A percentile compares a stretch with the other conserved stretches of the same genome.
phyloP scores from a whole-genome alignment of 805 yeast genomes.

The Ogataea glucozyma region DNA sequence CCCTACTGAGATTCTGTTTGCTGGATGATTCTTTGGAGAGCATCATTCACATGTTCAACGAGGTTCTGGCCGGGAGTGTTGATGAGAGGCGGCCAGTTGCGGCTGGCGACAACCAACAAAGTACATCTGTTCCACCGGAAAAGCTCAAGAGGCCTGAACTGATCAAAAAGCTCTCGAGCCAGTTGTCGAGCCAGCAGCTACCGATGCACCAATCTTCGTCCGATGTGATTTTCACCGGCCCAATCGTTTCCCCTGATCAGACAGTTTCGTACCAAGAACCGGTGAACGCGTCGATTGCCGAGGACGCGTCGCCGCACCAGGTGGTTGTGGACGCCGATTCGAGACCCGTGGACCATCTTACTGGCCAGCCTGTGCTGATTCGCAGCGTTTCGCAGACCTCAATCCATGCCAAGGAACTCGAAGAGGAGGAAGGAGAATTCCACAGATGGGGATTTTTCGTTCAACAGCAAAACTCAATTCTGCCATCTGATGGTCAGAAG shows the following conservation, averaged over 20 bases:
- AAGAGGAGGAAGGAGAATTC: constrained; percentile 89
- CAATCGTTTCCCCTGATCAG: constrained; percentile 49
- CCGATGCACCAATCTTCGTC: constrained; percentile 49
- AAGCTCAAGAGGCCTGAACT: constrained; percentile 26
- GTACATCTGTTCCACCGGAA: constrained; percentile 7
- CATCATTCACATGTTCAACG: constrained; percentile 47
- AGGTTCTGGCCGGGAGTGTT: constrained; percentile 7
- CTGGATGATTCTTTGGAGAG: constrained; percentile 56
- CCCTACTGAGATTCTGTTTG: constrained; percentile 51
- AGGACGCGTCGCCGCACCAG: constrained; percentile 55
- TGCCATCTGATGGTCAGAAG: constrained; percentile 28
- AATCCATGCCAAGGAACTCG: constrained; percentile 70
- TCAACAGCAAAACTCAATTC: constrained; percentile 51
- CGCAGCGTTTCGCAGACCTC: constrained; percentile 66
- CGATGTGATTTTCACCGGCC: constrained; percentile 54
- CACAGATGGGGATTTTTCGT: constrained; percentile 84
- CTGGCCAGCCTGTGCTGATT: constrained; percentile 72
- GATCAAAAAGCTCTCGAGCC: constrained; percentile 31
- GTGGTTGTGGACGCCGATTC: constrained; percentile 67
- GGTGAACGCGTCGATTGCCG: constrained; percentile 13
- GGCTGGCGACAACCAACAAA: not conserved
- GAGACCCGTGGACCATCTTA: constrained; percentile 62
- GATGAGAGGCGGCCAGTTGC: not conserved
- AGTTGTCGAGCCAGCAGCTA: constrained; percentile 43
- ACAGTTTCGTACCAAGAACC: constrained; percentile 21